Conservation (phyloP, 306 rosid genomes). For the Cucumis melo region DNA sequence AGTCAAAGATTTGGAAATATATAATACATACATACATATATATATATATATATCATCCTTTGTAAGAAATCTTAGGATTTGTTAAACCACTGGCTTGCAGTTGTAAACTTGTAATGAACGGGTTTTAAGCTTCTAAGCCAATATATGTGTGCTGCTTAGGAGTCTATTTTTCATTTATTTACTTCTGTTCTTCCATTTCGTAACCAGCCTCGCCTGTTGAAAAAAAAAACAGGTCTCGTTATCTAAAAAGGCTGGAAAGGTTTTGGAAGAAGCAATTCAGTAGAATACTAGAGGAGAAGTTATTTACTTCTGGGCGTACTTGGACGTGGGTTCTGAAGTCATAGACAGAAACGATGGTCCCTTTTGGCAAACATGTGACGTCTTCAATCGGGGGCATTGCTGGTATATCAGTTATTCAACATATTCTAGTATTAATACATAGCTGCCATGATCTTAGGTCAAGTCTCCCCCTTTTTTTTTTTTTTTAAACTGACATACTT, state of each 20-base stretch:
- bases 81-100: not conserved
- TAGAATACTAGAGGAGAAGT: slow-evolving; percentile 51
- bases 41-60: not conserved
- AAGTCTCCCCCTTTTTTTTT: not conserved
- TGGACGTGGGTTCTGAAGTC: slow-evolving; percentile 41
- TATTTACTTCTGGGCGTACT: slow-evolving; percentile 69
- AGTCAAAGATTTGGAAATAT: not conserved
- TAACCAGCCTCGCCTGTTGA: slow-evolving; percentile 15
- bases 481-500: too few relatives aligned
- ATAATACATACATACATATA: too few relatives aligned
- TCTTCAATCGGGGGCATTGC: slow-evolving; percentile 82
- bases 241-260: slow-evolving; percentile 49
- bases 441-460: not conserved
- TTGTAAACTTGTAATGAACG: not conserved
- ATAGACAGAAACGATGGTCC: slow-evolving; percentile 34
- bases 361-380: slow-evolving; percentile 86
- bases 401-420: slow-evolving; percentile 32
- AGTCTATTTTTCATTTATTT: not conserved
- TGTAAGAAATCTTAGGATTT: not conserved
- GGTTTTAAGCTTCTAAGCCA: not conserved
- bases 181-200: not conserved
- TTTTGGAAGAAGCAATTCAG: slow-evolving; percentile 52
- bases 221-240: slow-evolving; percentile 40
- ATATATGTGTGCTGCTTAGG: not conserved
- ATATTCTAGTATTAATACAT: not conserved